Conservation (phyloP, 768 basidiomycete genomes). For the Mycena olivaceomarginata region DNA sequence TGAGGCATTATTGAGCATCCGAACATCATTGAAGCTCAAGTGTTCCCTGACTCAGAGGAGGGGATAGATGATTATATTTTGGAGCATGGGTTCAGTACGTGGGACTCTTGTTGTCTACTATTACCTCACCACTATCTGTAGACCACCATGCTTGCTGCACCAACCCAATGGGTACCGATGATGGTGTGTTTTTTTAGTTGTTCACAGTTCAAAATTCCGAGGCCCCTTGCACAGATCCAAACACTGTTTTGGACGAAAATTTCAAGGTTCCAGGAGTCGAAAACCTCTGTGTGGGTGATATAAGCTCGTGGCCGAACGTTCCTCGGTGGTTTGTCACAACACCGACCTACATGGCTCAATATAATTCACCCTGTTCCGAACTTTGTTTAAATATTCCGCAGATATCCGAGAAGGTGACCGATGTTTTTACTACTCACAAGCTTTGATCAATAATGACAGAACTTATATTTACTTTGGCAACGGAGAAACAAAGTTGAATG, state of each 20-base stretch:
- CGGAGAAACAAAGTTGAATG: too few species aligned
- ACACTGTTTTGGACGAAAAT: constrained; percentile 53
- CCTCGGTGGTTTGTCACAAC: constrained; percentile 57
- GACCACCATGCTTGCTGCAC: constrained; percentile 55
- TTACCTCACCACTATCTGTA: constrained; percentile 13
- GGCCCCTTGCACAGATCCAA: constrained; percentile 44
- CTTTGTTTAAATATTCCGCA: too few species aligned
- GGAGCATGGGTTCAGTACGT: constrained; percentile 49
- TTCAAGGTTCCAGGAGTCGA: constrained; percentile 55
- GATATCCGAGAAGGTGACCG: too few species aligned
- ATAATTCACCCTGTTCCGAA: too few species aligned
- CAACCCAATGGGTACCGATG: constrained; percentile 49
- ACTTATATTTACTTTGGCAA: too few species aligned
- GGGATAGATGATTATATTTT: constrained; percentile 49
- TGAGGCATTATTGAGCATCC: constrained; percentile 41
- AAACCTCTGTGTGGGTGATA: constrained; percentile 55
- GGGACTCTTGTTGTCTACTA: background rate
- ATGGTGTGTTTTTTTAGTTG: constrained; percentile 43
- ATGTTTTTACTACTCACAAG: too few species aligned
- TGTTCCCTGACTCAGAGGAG: constrained; percentile 47
- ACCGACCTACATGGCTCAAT: constrained; percentile 52
- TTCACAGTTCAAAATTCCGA: background rate
- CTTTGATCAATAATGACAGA: too few species aligned
- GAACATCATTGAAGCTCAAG: constrained; percentile 45
- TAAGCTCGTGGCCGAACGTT: constrained; percentile 54